Evolutionary conservation across 2,329 filamentous ascomycete genomes (phyloP), one percentile per base, ranked within the genome.

Genomic region (Thermomyces lanuginosus): DNA sequence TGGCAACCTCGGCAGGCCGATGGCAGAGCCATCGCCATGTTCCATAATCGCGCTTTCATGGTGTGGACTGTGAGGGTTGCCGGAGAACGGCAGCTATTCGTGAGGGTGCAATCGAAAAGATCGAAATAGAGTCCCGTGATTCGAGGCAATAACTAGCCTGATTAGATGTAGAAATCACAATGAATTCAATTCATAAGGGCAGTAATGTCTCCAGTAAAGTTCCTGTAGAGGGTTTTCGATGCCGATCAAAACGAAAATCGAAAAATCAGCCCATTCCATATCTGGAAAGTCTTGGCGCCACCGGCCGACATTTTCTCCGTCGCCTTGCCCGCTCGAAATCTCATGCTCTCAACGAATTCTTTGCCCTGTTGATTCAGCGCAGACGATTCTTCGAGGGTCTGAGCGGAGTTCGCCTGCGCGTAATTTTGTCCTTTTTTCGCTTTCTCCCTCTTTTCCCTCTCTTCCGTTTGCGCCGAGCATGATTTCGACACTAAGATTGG

Each of bases 401-500:
- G 23, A 12, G n/a, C n/a, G n/a, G n/a, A n/a, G n/a, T n/a, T n/a
- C n/a, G n/a, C n/a, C n/a, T n/a, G n/a, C n/a, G 13, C 10, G 22
- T n/a, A 17, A 24, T 8, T 13, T 12, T 21, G 15, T 22, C 10
- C 30, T 15, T 17, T 27, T 20, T 21, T 26, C 17, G 15, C 19
- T 10, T 28, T 23, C 46, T 26, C 23, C 77, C 68, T 19, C 59
- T 18, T 15, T 19, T 24, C 4, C 18, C 6, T 4, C 11, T 20
- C 19, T 13, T 14, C 13, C 19, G 13, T 14, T 8, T 22, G 6
- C 10, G 16, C 27, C 44, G 40, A 53, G 46, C 40, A 57, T 57
- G 53, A 49, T 57, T 39, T 44, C 45, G 28, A 39, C 52, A 38
- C 41, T 39, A 15, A 54, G 41, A 37, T 43, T 52, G 23, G 27